Evolutionary conservation across 495 filamentous ascomycete species (phyloP).

Genomic region (Lasiosphaeris hirsuta): DNA sequence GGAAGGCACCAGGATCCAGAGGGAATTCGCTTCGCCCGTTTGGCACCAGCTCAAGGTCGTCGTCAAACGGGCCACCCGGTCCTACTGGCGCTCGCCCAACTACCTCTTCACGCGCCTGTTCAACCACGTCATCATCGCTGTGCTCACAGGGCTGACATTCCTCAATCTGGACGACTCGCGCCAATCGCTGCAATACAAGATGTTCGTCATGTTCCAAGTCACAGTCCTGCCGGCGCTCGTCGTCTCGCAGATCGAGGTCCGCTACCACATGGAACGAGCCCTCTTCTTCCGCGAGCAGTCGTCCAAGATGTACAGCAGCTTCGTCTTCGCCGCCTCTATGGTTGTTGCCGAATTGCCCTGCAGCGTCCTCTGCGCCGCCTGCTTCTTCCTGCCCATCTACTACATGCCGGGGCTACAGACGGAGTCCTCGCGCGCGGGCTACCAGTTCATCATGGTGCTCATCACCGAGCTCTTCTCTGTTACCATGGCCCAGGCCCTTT

Average conservation of each 20-base stretch:
- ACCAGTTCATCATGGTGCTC: conserved; percentile 78
- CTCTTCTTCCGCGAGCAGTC: conserved; percentile 78
- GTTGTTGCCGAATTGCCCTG: conserved; percentile 76
- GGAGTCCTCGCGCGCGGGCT: conserved; percentile 60
- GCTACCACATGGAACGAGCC: conserved; percentile 68
- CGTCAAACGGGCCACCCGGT: conserved; percentile 58
- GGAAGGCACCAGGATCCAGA: conserved; percentile 44
- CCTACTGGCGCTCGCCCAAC: conserved; percentile 72
- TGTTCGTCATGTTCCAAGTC: conserved; percentile 82
- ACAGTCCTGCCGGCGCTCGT: conserved; percentile 74
- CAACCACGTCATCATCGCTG: conserved; percentile 66
- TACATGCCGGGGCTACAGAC: conserved; percentile 64
- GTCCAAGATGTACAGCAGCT: conserved; percentile 71
- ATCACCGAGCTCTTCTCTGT: conserved; percentile 77
- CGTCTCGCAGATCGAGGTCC: conserved; percentile 72
- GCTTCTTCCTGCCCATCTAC: conserved; percentile 73
- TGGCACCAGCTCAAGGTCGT: conserved; percentile 69
- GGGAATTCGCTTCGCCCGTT: conserved; percentile 72
- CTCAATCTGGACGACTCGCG: conserved; percentile 65
- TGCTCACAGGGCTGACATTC: conserved; percentile 72
- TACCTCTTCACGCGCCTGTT: conserved; percentile 77
- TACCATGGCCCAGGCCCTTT: conserved; percentile 64
- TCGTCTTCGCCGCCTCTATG: conserved; percentile 68
- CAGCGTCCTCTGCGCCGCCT: conserved; percentile 65
- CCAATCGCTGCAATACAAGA: conserved; percentile 67